phyloP scores from a whole-genome alignment of 2,329 filamentous ascomycete genomes.

The Penicillium sp. region DNA sequence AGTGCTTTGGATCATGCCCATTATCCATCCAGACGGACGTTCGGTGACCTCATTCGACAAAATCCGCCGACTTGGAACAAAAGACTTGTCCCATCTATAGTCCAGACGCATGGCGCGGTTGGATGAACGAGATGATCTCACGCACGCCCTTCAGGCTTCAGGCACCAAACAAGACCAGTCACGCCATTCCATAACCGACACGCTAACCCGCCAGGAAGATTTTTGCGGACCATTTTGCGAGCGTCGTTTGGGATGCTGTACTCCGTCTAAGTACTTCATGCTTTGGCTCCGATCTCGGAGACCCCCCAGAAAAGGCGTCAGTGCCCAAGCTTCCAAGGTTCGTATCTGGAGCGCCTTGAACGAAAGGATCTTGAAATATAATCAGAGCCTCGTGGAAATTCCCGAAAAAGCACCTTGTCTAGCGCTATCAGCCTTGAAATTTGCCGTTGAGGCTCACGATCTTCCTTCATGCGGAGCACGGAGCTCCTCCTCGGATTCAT shows the following conservation, averaged over 20 bases:
- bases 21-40: background rate
- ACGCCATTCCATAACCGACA: constrained; percentile 11
- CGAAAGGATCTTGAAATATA: background rate
- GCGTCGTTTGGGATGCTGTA: background rate
- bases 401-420: constrained; percentile 5
- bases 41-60: constrained; percentile 1
- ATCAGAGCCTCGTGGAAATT: constrained; percentile 1
- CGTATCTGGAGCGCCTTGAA: background rate
- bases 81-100: background rate
- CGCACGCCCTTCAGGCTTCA: constrained; percentile 12
- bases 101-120: background rate
- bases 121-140: background rate
- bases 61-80: background rate
- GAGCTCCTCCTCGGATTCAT: constrained; percentile 9
- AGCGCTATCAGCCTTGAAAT: constrained; percentile 15
- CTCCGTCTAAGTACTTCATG: constrained; percentile 4
- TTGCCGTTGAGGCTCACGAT: constrained; percentile 6
- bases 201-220: constrained; percentile 10
- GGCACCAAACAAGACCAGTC: constrained; percentile 9
- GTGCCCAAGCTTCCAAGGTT: constrained; percentile 19
- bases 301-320: background rate
- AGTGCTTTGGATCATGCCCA: background rate
- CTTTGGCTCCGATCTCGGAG: constrained; percentile 28
- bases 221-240: constrained; percentile 14
- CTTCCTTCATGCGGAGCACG: constrained; percentile 10